Conservation (phyloP, 805 yeast genomes). For the Yamadazyma scolyti region DNA sequence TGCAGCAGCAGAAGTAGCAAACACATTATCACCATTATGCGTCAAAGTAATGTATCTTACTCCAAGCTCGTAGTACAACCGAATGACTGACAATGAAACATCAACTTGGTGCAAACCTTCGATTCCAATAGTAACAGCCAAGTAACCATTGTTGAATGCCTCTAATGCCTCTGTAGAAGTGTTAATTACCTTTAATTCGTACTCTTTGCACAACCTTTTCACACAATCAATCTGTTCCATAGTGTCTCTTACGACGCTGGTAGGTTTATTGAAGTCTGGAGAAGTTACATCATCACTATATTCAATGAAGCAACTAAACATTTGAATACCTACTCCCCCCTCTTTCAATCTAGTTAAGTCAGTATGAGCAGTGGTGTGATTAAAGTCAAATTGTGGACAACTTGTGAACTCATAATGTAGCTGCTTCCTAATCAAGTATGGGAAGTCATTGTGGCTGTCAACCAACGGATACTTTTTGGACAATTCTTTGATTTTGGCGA, state of each 20-base stretch:
- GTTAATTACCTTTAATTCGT: conserved; percentile 37
- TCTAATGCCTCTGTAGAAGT: conserved; percentile 38
- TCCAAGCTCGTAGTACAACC: conserved; percentile 48
- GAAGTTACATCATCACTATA: conserved; percentile 38
- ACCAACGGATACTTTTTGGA: conserved; percentile 29
- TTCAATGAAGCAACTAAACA: conserved; percentile 47
- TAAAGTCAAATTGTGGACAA: conserved; percentile 33
- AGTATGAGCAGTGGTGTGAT: conserved; percentile 39
- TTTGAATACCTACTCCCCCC: conserved; percentile 51
- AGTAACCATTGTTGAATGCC: conserved; percentile 27
- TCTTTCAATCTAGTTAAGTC: conserved; percentile 37
- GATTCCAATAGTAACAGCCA: conserved; percentile 49
- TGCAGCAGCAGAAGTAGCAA: conserved; percentile 52
- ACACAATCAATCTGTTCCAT: conserved; percentile 52
- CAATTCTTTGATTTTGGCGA: no score
- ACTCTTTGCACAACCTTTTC: conserved; percentile 40
- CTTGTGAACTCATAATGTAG: conserved; percentile 35
- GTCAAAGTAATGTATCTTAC: conserved; percentile 52
- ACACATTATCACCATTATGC: conserved; percentile 55
- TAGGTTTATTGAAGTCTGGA: conserved; percentile 42
- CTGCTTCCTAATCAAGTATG: conserved; percentile 45
- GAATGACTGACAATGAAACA: conserved; percentile 43
- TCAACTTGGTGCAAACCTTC: conserved; percentile 55
- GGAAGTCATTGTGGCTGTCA: conserved; percentile 51
- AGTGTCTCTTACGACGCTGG: conserved; percentile 47